phyloP scores from a whole-genome alignment of 805 yeast species.

The Ogataea glucozyma region DNA sequence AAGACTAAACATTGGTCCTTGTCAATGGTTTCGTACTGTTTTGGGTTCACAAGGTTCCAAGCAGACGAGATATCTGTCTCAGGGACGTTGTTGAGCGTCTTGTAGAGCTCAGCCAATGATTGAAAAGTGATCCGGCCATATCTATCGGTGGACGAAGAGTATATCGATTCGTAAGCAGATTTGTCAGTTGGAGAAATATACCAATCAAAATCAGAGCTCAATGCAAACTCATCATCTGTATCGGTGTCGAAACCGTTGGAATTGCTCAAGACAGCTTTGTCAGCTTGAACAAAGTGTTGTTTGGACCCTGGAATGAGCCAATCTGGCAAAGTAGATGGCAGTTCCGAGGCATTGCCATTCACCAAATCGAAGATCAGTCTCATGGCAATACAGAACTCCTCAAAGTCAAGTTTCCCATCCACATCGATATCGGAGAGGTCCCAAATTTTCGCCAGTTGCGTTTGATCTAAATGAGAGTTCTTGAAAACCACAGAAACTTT shows the following conservation, averaged over 20 bases:
- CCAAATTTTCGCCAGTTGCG: conserved; percentile 85
- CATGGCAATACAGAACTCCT: conserved; percentile 98
- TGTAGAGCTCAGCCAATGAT: conserved; percentile 66
- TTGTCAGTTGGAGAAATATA: conserved; percentile 90
- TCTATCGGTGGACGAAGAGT: conserved; percentile 69
- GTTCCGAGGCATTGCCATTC: conserved; percentile 56
- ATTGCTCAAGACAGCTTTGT: conserved; percentile 54
- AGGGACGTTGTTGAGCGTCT: conserved; percentile 71
- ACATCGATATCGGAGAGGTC: conserved; percentile 88
- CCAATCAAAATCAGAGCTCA: conserved; percentile 85
- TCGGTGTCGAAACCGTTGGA: conserved; percentile 40
- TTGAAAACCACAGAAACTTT: conserved; percentile 83
- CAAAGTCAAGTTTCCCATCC: conserved; percentile 91
- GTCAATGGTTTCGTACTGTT: conserved; percentile 81
- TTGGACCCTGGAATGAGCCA: conserved; percentile 94
- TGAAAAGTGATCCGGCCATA: conserved; percentile 80
- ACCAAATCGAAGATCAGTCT: conserved; percentile 88
- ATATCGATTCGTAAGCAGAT: conserved; percentile 73
- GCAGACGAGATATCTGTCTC: conserved; percentile 83
- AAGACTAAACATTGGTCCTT: conserved; percentile 90
- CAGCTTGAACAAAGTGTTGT: conserved; percentile 82
- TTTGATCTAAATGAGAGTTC: conserved; percentile 80
- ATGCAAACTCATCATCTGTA: conserved; percentile 63
- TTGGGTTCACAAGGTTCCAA: conserved; percentile 95
- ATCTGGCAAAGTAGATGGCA: conserved; percentile 77